Evolutionary conservation across 140 eudicot genomes (phyloP), one percentile per base, ranked within the genome.

Genomic region (Flaveria floridana): DNA sequence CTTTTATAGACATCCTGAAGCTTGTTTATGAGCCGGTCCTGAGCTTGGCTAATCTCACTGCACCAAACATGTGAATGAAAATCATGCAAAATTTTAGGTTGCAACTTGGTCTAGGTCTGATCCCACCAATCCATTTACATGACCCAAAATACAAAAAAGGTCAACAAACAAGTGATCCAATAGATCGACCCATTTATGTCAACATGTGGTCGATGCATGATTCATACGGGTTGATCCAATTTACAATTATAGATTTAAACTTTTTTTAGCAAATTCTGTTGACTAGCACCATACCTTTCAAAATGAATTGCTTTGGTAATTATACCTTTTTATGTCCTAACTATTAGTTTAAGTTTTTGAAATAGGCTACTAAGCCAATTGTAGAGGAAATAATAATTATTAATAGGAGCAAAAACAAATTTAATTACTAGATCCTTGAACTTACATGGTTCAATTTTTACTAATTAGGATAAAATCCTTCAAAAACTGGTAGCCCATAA

Each of bases 31-130:
- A 95, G 97, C 80, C 96, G 87, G 79, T 87, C 96, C 82, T 95
- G 99, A 71, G 99, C 99, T 83, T 87, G 85, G 79, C 99, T 91
- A 81, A 95, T 95, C 82, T 95, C 99, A 65, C 99, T 95, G 88
- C 71, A 82, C 41, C 81, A 70, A 69, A 69, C 28, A 81, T 28
- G 68, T 23, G 71, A 7, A 74, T 14, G 0, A 53, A 42, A 78
- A 68, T 16, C 57, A 71, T 19, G 25, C 65, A 1, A 61, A 61
- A 61, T 26, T 61, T 61, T 5, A 20, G 25, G 9, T 48, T 15
- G 21, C 61, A 6, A 19, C 21, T 23, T 47, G 44, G 14, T 69
- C 41, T 23, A 15, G 74, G 7, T 69, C 67, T 25, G 41, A 26
- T 25, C 74, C 18, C 23, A 42, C 59, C 20, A 48, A 51, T 70